Percentiles rank a stretch among this genome's conserved stretches.
phyloP scores from a whole-genome alignment of 1,139 yeast genomes.

The Geotrichum candidum region DNA sequence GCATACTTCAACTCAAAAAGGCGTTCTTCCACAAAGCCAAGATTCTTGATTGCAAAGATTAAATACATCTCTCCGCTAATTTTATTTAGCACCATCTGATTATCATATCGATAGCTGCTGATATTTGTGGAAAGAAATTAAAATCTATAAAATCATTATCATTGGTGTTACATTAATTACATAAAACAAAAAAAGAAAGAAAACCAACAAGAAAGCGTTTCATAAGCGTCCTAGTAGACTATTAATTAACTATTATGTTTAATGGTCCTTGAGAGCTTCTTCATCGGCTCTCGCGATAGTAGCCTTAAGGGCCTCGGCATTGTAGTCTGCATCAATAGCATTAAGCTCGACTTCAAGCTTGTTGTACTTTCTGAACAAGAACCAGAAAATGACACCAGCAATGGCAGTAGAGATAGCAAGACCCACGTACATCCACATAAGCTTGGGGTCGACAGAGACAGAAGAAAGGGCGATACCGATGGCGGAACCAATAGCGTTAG shows the following conservation, averaged over 20 bases:
- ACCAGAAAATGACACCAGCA: conserved; percentile 60
- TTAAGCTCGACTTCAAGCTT: conserved; percentile 56
- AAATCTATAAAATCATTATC: background rate
- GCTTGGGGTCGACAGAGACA: conserved; percentile 59
- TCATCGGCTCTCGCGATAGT: background rate
- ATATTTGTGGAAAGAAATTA: conserved; percentile 15
- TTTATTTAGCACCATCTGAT: too few species aligned
- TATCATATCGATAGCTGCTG: too few species aligned
- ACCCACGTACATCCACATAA: conserved; percentile 61
- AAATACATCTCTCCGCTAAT: too few species aligned
- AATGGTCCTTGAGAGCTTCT: conserved; percentile 7
- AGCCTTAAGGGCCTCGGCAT: background rate
- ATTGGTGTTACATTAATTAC: background rate
- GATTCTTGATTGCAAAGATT: too few species aligned
- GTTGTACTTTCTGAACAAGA: conserved; percentile 52
- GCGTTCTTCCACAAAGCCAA: too few species aligned
- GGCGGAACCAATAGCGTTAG: conserved; percentile 64
- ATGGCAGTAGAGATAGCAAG: conserved; percentile 53
- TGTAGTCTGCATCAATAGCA: conserved; percentile 43
- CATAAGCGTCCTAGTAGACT: background rate
- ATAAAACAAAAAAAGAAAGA: background rate
- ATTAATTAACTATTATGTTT: background rate
- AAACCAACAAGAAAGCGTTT: background rate
- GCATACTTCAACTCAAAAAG: too few species aligned
- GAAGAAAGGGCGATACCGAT: conserved; percentile 68